Percentiles rank a stretch among this genome's conserved stretches.
These are phyloP conservation scores for Paramecium bursaria DNA, from an alignment of 73 alveolate genomes.

Conservation along the genomic window DNA sequence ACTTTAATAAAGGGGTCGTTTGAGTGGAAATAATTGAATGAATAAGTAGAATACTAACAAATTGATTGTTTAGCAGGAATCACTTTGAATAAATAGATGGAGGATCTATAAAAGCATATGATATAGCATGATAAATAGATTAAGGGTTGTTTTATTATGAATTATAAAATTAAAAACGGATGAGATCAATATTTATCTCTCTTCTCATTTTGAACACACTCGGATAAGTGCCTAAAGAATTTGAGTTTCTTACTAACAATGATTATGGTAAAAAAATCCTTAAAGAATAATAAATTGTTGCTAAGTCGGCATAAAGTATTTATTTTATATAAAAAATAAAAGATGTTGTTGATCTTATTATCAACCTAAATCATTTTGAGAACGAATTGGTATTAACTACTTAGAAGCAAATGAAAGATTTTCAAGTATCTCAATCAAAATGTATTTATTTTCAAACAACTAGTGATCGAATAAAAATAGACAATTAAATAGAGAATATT, in stretches of 20 bases:
- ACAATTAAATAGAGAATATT: slow-evolving; percentile 48
- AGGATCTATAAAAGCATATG: no score
- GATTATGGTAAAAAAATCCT: slow-evolving; percentile 43
- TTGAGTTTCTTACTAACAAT: slow-evolving; percentile 6
- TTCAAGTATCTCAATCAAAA: slow-evolving; percentile 5
- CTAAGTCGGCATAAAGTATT: slow-evolving; percentile 15
- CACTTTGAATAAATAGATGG: no score
- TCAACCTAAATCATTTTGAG: slow-evolving; percentile 42
- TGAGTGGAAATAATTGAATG: no score
- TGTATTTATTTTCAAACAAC: slow-evolving; percentile 12
- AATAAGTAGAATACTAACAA: no score
- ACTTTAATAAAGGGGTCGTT: no score
- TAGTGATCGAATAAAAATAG: slow-evolving; percentile 38
- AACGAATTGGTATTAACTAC: slow-evolving; percentile 29
- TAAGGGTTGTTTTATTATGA: no score
- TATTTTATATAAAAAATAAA: not conserved
- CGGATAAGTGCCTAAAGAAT: not conserved
- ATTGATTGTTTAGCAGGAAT: no score
- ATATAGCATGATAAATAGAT: no score
- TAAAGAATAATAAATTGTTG: slow-evolving; percentile 47
- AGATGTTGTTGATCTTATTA: slow-evolving; percentile 59
- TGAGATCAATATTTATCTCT: slow-evolving; percentile 10
- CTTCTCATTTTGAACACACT: not conserved
- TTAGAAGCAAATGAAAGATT: slow-evolving; percentile 42
- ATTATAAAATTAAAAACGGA: slow-evolving; percentile 52